Base-by-base conservation (phyloP, 2,329 filamentous ascomycete genomes). In the Nothophaeocryptopus gaeumannii region DNA sequence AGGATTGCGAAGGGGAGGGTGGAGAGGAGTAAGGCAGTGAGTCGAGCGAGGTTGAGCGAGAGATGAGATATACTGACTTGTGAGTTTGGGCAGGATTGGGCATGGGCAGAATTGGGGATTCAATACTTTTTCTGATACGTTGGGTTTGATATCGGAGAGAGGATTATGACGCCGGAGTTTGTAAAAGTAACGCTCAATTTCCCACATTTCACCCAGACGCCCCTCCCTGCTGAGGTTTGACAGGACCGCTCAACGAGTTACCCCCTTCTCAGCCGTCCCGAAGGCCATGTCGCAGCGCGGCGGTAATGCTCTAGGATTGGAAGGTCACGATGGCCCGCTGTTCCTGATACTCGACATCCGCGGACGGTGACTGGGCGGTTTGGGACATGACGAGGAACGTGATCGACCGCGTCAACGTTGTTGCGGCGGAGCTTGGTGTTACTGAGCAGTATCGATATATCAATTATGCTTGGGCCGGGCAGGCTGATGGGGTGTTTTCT, bases 11-110 rank as follows among this genome's bases (percentile, higher is more conserved):
- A 56, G 50, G 3, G 47, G 45, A 26, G 20, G 20, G 20, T 26
- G 8, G 51, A 58, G 8, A 54, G 54, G 5, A 61, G 63, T 47
- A 60, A 62, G 38, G 61, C 63, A 3, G 64, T 47, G 48, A 51
- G 63, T 64, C 57, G 59, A 62, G 61, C 39, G 54, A 59, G 35
- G 45, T 26, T 26, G 20, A 7, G 20, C 4, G 20, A 4, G 20
- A 26, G 20, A 26, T n/a, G n/a, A n/a, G n/a, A 26, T 26, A 7
- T 26, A 7, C 20, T 26, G 20, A 26, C 20, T 26, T 26, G 20
- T 26, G 20, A 26, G 3, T 26, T 26, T 3, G 20, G 7, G 20
- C 7, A 26, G 20, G 20, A 26, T 26, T 26, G 20, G 20, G 20
- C 20, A 26, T 26, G 20, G 20, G 20, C 20, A 26, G 20, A 26